Percentiles rank a stretch among this genome's conserved stretches.
These are phyloP conservation scores for Arachis stenosperma DNA, from an alignment of 306 rosid genomes.

Conservation along the genomic window DNA sequence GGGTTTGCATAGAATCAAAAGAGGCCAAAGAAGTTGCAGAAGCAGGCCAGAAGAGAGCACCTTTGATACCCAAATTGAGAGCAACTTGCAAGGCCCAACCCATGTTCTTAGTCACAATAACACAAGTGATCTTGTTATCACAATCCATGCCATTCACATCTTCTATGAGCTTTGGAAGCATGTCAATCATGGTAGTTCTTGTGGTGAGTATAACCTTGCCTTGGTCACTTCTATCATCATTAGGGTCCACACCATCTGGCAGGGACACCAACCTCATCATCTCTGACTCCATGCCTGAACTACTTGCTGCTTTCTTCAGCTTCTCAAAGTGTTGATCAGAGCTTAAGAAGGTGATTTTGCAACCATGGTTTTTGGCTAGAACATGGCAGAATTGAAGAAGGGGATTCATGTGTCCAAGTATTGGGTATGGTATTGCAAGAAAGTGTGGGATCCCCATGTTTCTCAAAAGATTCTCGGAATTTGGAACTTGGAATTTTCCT, in stretches of 20 bases:
- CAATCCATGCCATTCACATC: constrained; percentile 30
- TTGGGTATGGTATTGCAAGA: constrained; percentile 44
- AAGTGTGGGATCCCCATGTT: constrained; percentile 49
- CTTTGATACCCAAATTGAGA: constrained; percentile 44
- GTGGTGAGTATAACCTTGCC: constrained; percentile 33
- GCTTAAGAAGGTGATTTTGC: constrained; percentile 55
- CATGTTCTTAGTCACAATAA: constrained; percentile 46
- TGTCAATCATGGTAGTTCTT: constrained; percentile 40
- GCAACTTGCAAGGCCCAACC: constrained; percentile 61
- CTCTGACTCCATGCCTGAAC: not conserved
- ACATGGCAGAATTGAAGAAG: constrained; percentile 41
- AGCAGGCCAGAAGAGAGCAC: constrained; percentile 52
- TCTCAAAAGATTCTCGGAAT: not conserved
- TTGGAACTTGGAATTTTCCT: not conserved
- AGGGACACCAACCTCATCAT: constrained; percentile 46
- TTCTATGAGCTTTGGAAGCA: constrained; percentile 54
- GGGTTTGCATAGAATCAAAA: constrained; percentile 33
- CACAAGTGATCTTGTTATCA: constrained; percentile 44
- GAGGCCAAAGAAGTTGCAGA: constrained; percentile 45
- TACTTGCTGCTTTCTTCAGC: not conserved
- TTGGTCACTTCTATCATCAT: constrained; percentile 48
- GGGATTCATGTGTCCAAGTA: constrained; percentile 53
- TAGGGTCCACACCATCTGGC: constrained; percentile 60
- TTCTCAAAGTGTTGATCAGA: constrained; percentile 36
- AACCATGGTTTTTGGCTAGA: constrained; percentile 36